These are phyloP conservation scores for Yarrowia bubula DNA, from an alignment of 805 yeast genomes.

Conservation along the genomic window DNA sequence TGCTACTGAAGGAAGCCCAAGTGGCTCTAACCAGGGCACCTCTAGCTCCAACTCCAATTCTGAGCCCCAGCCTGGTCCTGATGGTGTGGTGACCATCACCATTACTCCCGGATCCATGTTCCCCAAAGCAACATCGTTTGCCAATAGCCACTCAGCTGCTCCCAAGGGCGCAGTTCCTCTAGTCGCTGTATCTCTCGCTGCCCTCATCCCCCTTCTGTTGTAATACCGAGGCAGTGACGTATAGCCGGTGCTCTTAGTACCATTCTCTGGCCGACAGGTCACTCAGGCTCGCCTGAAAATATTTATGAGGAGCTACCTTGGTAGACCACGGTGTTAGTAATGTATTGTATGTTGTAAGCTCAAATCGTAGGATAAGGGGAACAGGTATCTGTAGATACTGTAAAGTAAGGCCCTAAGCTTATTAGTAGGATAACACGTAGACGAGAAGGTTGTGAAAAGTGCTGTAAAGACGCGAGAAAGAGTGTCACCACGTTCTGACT, in stretches of 20 bases:
- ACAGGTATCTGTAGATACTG: too few relatives aligned
- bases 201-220: slow-evolving; percentile 4
- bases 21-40: neutral
- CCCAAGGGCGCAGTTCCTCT: slow-evolving; percentile 5
- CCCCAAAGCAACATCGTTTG: slow-evolving; percentile 1
- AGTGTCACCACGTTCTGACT: too few relatives aligned
- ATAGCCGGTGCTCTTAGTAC: neutral
- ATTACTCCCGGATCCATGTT: neutral
- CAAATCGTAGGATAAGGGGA: too few relatives aligned
- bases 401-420: too few relatives aligned
- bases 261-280: neutral
- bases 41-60: neutral
- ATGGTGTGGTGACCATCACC: slow-evolving; percentile 9
- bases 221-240: neutral
- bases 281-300: neutral
- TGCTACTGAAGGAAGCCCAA: neutral
- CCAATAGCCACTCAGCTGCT: neutral
- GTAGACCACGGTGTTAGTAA: slow-evolving; percentile 2
- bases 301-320: slow-evolving; percentile 14
- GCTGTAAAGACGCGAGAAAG: too few relatives aligned
- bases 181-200: slow-evolving; percentile 6
- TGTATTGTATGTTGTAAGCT: neutral
- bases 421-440: too few relatives aligned
- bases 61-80: neutral
- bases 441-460: too few relatives aligned